A percentile compares a stretch with the other conserved stretches of the same genome.
Evolutionary conservation across 2,329 filamentous ascomycete species (phyloP).

Genomic region (Fusarium sp.): DNA sequence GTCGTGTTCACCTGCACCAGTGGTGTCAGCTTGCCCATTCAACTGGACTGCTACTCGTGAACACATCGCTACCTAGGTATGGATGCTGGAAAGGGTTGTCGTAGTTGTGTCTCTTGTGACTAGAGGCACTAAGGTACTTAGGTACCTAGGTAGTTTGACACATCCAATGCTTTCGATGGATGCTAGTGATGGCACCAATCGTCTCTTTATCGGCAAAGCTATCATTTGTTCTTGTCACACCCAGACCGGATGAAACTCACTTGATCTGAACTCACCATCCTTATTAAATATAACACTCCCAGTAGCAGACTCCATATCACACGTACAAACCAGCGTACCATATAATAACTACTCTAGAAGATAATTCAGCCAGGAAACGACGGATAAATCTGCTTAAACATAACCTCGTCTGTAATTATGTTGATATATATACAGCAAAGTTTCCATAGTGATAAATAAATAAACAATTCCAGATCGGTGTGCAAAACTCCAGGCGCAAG

Average conservation of each 20-base stretch:
- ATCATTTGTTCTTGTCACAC: neutral
- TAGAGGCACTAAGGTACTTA: neutral
- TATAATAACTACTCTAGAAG: too few relatives aligned
- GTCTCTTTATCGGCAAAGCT: neutral
- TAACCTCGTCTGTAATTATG: neutral
- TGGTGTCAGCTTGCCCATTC: slow-evolving; percentile 17
- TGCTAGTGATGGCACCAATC: neutral
- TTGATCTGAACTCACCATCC: too few relatives aligned
- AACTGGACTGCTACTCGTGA: neutral
- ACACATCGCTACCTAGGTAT: neutral
- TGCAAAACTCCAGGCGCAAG: slow-evolving; percentile 13
- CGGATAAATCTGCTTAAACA: neutral
- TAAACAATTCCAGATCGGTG: neutral
- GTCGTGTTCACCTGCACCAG: neutral
- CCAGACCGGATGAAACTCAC: neutral
- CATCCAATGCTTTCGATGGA: neutral
- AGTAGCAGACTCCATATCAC: slow-evolving; percentile 1
- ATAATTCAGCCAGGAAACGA: neutral
- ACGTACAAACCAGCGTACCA: neutral
- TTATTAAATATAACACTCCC: slow-evolving; percentile 7
- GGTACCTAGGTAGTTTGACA: neutral
- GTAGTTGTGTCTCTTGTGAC: neutral
- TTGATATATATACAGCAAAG: neutral
- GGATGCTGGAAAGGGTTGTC: neutral
- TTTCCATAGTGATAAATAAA: neutral